Evolutionary conservation across 768 basidiomycete genomes (phyloP), one percentile per base, ranked within the genome.

Genomic region (Rhodotorula sphaerocarpa): DNA sequence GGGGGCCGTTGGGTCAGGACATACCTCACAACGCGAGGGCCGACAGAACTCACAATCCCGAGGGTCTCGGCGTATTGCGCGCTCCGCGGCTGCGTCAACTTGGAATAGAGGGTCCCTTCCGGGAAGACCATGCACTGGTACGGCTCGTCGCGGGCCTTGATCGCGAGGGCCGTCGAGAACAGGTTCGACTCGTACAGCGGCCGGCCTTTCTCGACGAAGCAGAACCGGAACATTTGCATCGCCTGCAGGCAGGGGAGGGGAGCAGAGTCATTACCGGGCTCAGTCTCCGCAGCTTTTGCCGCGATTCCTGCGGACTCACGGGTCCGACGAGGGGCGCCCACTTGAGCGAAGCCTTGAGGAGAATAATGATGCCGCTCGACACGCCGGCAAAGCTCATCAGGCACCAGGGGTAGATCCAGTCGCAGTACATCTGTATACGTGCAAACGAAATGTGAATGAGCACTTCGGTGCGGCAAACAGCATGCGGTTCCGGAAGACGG

Each of bases 81-180:
- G 75, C 87, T 91, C 68, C 86, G 79, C 0, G 89, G 90, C 50
- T 89, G 76, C 7, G 92, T 97, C 65, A 90, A 79, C 65, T 82
- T 80, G 75, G 88, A 90, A 20, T 92, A 86, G 31, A 97, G 84
- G 7, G 93, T 96, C 34, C 95, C 95, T 75, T 99, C 95, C 1
- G 95, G 95, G 74, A 92, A 97, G 50, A 96, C 80, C 58, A 96
- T 79, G 70, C 93, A 83, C 65, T 85, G 84, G 46, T 95, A 78
- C 0, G 89, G 86, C 30, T 70, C 53, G 23, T 61, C 28, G 15
- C 67, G 65, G 54, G 65, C 54, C 36, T 46, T 34, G n/a, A 57
- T 25, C 15, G 50, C 46, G 14, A 41, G 20, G 23, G 50, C 59
- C 6, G 54, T 50, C 5, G 34, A 43, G 25, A 33, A 50, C 36